These are phyloP conservation scores for Alternaria viburni DNA, from an alignment of 2,329 filamentous ascomycete species.

Conservation along the genomic window DNA sequence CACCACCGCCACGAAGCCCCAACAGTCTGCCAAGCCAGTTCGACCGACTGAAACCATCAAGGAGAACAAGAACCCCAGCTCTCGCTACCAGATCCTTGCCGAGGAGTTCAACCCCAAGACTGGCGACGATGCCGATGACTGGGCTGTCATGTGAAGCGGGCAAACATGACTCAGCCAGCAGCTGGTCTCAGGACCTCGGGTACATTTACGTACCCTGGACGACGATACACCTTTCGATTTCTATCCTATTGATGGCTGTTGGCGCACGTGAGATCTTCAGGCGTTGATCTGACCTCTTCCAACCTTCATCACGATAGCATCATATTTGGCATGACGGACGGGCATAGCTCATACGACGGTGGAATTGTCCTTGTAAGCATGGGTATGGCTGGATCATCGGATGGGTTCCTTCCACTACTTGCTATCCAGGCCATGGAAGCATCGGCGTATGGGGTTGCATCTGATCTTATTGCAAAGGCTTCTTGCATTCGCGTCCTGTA, in stretches of 20 bases:
- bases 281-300: not conserved
- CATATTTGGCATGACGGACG: not conserved
- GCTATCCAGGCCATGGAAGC: constrained; percentile 10
- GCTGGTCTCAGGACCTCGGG: not conserved
- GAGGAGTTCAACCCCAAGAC: constrained; percentile 29
- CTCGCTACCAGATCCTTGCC: constrained; percentile 39
- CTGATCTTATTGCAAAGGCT: constrained; percentile 6
- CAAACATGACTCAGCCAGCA: not conserved
- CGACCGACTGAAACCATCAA: constrained; percentile 30
- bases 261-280: constrained; percentile 1
- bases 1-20: constrained; percentile 19
- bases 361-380: constrained; percentile 2
- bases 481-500: constrained; percentile 17
- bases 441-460: constrained; percentile 20
- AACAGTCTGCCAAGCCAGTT: constrained; percentile 29
- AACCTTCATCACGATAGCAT: constrained; percentile 1
- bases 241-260: not conserved
- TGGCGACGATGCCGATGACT: constrained; percentile 51
- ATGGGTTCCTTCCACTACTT: constrained; percentile 10
- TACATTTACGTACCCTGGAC: not conserved
- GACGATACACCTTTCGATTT: constrained; percentile 1
- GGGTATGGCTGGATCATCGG: not conserved
- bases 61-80: constrained; percentile 38
- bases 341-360: not conserved
- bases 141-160: constrained; percentile 45